Evolutionary conservation across 1,284 basidiomycete genomes (phyloP).

Genomic region (Irpex sp.): DNA sequence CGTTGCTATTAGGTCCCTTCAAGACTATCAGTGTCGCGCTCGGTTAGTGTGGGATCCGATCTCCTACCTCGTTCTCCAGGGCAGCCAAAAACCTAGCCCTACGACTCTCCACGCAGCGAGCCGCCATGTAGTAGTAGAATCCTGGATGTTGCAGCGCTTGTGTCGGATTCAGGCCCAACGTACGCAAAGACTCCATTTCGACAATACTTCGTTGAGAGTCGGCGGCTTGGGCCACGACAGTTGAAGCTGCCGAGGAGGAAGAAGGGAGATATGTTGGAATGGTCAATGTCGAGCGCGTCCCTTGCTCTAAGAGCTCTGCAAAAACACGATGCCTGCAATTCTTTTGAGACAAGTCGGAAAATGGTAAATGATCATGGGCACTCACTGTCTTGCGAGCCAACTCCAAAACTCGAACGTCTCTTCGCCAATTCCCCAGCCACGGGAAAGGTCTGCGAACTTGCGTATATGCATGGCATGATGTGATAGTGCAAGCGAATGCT

Average conservation of each 20-base stretch:
- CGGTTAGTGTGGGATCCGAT: neutral
- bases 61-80: conserved; percentile 53
- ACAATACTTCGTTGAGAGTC: conserved; percentile 29
- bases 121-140: conserved; percentile 88
- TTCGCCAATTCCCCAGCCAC: conserved; percentile 96
- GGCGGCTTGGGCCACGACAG: conserved; percentile 26
- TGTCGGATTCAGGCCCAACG: conserved; percentile 63
- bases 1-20: conserved; percentile 16
- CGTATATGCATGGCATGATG: conserved; percentile 84
- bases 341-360: neutral
- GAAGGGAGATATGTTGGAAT: conserved; percentile 51
- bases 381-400: conserved; percentile 90
- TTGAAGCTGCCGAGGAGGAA: conserved; percentile 25
- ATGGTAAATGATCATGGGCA: conserved; percentile 17
- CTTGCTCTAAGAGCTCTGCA: conserved; percentile 85
- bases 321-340: conserved; percentile 73
- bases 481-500: conserved; percentile 71
- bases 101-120: conserved; percentile 76
- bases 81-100: conserved; percentile 62
- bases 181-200: conserved; percentile 50
- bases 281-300: conserved; percentile 61
- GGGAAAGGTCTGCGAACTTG: conserved; percentile 83
- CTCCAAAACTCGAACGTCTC: conserved; percentile 97
- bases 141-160: conserved; percentile 84
- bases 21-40: neutral